Conservation (phyloP, 805 yeast genomes). For the Candida methanosorbosa region DNA sequence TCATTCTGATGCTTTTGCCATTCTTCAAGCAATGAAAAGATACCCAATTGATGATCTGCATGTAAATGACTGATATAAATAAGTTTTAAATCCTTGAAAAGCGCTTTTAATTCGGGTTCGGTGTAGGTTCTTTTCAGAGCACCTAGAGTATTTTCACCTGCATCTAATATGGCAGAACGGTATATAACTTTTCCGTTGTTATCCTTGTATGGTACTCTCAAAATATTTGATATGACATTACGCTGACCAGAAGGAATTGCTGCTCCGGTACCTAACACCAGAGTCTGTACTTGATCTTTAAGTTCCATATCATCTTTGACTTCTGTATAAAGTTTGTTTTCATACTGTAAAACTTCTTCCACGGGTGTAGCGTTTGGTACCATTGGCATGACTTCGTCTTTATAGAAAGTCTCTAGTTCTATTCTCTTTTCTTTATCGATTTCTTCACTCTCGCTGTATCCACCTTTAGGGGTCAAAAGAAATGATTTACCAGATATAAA, state of each 20-base stretch:
- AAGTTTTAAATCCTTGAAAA: constrained; percentile 54
- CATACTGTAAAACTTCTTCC: background rate
- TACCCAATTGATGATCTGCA: constrained; percentile 95
- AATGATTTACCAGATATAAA: constrained; percentile 21
- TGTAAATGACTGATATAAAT: constrained; percentile 84
- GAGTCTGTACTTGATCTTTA: constrained; percentile 49
- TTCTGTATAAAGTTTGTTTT: background rate
- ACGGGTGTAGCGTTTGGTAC: constrained; percentile 4
- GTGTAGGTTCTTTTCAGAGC: constrained; percentile 46
- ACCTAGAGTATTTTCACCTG: constrained; percentile 92
- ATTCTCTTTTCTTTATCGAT: constrained; percentile 4
- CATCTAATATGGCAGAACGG: constrained; percentile 63
- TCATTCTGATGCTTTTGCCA: constrained; percentile 45
- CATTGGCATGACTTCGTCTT: constrained; percentile 14
- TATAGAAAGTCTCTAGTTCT: constrained; percentile 17
- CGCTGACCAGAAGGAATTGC: constrained; percentile 80
- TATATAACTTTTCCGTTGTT: constrained; percentile 5
- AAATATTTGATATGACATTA: constrained; percentile 74
- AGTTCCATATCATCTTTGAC: constrained; percentile 18
- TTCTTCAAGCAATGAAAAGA: constrained; percentile 54
- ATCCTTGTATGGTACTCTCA: constrained; percentile 52
- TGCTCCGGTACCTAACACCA: constrained; percentile 89
- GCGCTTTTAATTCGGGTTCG: background rate
- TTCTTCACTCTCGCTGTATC: constrained; percentile 1
- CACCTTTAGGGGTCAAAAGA: constrained; percentile 12